Conservation (phyloP, 2,329 filamentous ascomycete species). For the Cladosporium sphaerospermum region DNA sequence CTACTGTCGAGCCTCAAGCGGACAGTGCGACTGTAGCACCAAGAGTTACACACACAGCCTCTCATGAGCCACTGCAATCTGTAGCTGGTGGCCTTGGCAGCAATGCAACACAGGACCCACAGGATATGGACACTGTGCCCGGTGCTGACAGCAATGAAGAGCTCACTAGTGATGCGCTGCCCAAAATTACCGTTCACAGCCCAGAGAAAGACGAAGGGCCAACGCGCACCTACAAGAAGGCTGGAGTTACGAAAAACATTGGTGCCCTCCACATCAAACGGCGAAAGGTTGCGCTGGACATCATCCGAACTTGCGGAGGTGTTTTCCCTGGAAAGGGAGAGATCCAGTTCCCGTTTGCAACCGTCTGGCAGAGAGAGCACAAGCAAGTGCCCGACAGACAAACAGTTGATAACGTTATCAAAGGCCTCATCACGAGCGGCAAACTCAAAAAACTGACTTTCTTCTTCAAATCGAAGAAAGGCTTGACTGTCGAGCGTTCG, state of each 20-base stretch:
- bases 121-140: no score
- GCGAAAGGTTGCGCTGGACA: constrained; percentile 47
- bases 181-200: neutral
- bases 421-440: constrained; percentile 43
- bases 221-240: neutral
- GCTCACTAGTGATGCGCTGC: neutral
- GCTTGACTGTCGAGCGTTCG: constrained; percentile 43
- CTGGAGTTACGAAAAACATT: constrained; percentile 3
- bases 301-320: constrained; percentile 49
- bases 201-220: neutral
- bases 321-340: constrained; percentile 51
- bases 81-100: no score
- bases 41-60: no score
- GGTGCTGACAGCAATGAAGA: no score
- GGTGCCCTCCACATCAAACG: constrained; percentile 30
- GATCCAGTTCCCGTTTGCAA: constrained; percentile 49
- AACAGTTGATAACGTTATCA: constrained; percentile 47
- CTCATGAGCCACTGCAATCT: no score
- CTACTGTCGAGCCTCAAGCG: no score
- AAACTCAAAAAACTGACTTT: constrained; percentile 50
- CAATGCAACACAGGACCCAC: no score
- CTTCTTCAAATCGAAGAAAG: constrained; percentile 43
- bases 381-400: constrained; percentile 45
- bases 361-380: constrained; percentile 44
- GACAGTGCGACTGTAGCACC: no score